A percentile compares a stretch with the other conserved stretches of the same genome.
These are phyloP conservation scores for Prunus davidiana DNA, from an alignment of 306 rosid genomes.

Conservation along the genomic window DNA sequence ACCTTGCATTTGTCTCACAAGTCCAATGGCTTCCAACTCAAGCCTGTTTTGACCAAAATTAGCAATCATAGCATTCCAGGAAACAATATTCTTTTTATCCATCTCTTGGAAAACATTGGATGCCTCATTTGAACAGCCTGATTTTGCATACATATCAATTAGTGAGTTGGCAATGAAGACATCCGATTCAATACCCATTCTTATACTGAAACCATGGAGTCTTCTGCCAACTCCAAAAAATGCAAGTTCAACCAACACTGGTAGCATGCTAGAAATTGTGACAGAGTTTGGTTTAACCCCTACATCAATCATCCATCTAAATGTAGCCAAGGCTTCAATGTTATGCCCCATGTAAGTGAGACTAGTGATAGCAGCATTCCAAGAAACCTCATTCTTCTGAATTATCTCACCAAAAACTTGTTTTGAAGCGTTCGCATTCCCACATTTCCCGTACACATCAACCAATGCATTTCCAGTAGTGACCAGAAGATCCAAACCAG, in stretches of 20 bases:
- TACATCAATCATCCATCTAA: constrained; percentile 57
- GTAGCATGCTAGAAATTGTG: constrained; percentile 67
- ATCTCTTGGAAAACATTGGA: constrained; percentile 51
- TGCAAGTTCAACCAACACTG: constrained; percentile 66
- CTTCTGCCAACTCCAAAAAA: constrained; percentile 52
- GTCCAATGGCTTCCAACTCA: constrained; percentile 56
- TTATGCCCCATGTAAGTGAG: constrained; percentile 51
- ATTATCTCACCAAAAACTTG: constrained; percentile 66
- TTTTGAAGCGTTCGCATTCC: constrained; percentile 50
- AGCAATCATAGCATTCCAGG: constrained; percentile 93
- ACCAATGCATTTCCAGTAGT: constrained; percentile 65
- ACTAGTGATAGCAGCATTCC: constrained; percentile 75
- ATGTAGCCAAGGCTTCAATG: constrained; percentile 45
- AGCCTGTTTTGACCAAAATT: constrained; percentile 72
- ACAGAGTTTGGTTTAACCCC: constrained; percentile 62
- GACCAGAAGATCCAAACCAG: constrained; percentile 55
- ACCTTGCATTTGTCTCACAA: constrained; percentile 65
- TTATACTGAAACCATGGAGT: constrained; percentile 67
- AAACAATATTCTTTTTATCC: constrained; percentile 59
- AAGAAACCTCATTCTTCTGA: constrained; percentile 71
- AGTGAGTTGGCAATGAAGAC: constrained; percentile 64
- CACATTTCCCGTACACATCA: constrained; percentile 82
- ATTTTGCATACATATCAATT: constrained; percentile 81
- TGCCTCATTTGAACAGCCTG: constrained; percentile 52
- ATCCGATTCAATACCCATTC: constrained; percentile 55